Evolutionary conservation across 1,284 basidiomycete genomes (phyloP).

Genomic region (Irpex rosettiformis): DNA sequence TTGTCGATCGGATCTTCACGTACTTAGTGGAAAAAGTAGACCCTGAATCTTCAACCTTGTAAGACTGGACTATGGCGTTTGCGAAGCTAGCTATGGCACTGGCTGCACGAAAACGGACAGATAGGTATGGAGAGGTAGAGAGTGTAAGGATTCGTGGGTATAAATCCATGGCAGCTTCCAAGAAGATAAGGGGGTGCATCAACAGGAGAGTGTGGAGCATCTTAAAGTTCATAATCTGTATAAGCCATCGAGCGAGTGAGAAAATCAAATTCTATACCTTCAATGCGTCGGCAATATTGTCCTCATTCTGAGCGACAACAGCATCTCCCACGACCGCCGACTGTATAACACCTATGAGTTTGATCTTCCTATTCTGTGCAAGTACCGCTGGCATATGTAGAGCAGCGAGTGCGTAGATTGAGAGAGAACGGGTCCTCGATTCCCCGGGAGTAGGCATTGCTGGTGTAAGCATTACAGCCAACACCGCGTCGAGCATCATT

Average conservation of each 20-base stretch:
- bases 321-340: neutral
- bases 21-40: slow-evolving; percentile 9
- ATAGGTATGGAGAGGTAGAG: slow-evolving; percentile 30
- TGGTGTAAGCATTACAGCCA: neutral
- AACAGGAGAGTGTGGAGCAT: slow-evolving; percentile 38
- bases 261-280: slow-evolving; percentile 22
- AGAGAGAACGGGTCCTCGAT: slow-evolving; percentile 35
- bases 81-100: slow-evolving; percentile 41
- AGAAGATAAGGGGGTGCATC: slow-evolving; percentile 29
- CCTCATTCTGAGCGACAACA: neutral
- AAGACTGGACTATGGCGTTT: slow-evolving; percentile 22
- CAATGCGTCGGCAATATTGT: neutral
- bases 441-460: neutral
- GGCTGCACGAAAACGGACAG: slow-evolving; percentile 36
- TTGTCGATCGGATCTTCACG: neutral
- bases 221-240: slow-evolving; percentile 24
- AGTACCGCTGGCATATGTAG: slow-evolving; percentile 40
- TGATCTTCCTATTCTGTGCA: slow-evolving; percentile 30
- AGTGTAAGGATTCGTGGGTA: slow-evolving; percentile 36
- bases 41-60: slow-evolving; percentile 11
- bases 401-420: slow-evolving; percentile 44
- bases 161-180: slow-evolving; percentile 29
- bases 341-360: neutral
- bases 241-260: no score
- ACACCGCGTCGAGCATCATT: neutral